These are phyloP conservation scores for Plasmodium falciparum DNA, from an alignment of 169 alveolate species.

Conservation along the genomic window DNA sequence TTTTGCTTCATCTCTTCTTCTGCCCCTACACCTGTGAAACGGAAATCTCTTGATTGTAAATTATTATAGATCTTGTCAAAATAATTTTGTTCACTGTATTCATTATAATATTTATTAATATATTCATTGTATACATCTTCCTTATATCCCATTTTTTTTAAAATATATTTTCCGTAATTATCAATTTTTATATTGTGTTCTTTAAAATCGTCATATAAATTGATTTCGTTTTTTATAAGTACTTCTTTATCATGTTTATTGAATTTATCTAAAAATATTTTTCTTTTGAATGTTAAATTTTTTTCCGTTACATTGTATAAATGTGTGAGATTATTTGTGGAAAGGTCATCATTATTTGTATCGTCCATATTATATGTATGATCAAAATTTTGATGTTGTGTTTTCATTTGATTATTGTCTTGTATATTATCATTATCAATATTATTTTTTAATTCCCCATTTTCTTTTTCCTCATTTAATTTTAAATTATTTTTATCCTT, in stretches of 20 bases:
- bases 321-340: background rate
- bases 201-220: constrained; percentile 61
- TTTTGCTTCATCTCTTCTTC: constrained; percentile 71
- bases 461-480: background rate
- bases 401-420: too few relatives aligned
- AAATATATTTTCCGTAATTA: constrained; percentile 34
- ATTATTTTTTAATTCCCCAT: too few relatives aligned
- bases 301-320: constrained; percentile 13
- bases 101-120: constrained; percentile 64
- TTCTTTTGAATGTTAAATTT: constrained; percentile 60
- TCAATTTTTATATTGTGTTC: constrained; percentile 55
- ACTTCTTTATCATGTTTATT: constrained; percentile 34
- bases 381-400: too few relatives aligned
- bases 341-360: too few relatives aligned
- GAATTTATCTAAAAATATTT: constrained; percentile 38
- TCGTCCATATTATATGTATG: too few relatives aligned
- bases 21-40: constrained; percentile 75
- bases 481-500: background rate
- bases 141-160: constrained; percentile 61
- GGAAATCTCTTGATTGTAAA: constrained; percentile 30
- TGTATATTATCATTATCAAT: too few relatives aligned
- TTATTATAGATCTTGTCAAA: constrained; percentile 50
- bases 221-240: constrained; percentile 48
- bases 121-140: constrained; percentile 58
- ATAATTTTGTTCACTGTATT: constrained; percentile 36